Evolutionary conservation across 148 eudicot genomes (phyloP).

Genomic region (Spergularia marina): DNA sequence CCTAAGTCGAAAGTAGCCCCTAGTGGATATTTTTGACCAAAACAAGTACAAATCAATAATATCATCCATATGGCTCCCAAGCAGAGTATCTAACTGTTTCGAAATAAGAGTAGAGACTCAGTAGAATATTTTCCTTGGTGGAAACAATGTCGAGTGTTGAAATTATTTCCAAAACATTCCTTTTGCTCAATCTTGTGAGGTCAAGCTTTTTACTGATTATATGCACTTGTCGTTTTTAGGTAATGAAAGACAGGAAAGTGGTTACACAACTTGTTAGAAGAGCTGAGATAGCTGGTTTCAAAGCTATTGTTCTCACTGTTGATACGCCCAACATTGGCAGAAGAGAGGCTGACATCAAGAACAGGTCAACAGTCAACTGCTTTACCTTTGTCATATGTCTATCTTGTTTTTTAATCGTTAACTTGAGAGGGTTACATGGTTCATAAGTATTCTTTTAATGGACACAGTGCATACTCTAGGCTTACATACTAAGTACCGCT

Average conservation of each 20-base stretch:
- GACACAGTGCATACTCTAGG: background rate
- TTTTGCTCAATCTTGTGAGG: background rate
- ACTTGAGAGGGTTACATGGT: background rate
- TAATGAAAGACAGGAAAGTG: slow-evolving; percentile 58
- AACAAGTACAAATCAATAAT: too few species aligned
- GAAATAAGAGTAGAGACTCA: too few species aligned
- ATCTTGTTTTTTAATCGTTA: background rate
- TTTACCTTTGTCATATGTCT: background rate
- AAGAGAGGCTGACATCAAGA: slow-evolving; percentile 94
- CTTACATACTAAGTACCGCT: too few species aligned
- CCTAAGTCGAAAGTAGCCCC: too few species aligned
- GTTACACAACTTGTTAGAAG: slow-evolving; percentile 73
- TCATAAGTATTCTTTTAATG: background rate
- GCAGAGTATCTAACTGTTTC: too few species aligned
- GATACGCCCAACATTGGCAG: slow-evolving; percentile 91
- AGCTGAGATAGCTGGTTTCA: slow-evolving; percentile 92
- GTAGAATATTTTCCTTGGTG: too few species aligned
- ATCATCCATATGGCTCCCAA: too few species aligned
- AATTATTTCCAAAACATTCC: too few species aligned
- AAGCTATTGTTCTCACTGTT: slow-evolving; percentile 88
- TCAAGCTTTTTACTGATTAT: background rate
- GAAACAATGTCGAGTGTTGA: too few species aligned
- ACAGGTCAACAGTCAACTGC: slow-evolving; percentile 64
- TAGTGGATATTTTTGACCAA: too few species aligned
- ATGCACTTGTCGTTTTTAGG: slow-evolving; percentile 35